Percentiles rank a stretch among this genome's conserved stretches.
These are phyloP conservation scores for Hortiboletus rubellus DNA, from an alignment of 1,284 basidiomycete species.

Conservation along the genomic window DNA sequence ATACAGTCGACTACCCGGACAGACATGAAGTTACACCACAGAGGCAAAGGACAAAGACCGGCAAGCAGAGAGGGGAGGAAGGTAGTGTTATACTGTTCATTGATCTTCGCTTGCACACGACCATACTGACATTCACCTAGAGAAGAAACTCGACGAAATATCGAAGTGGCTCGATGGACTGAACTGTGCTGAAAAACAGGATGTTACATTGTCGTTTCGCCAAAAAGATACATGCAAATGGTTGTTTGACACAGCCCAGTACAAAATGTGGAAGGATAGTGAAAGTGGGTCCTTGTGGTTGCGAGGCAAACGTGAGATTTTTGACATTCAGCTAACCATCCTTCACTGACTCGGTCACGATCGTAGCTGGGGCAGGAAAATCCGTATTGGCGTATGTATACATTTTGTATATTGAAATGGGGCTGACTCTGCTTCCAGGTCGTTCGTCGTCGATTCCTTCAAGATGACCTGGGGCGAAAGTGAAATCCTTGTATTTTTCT, in stretches of 20 bases:
- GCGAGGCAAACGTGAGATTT: slow-evolving; percentile 2
- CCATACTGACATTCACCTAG: background rate
- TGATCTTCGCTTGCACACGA: background rate
- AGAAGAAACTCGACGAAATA: background rate
- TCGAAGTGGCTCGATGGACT: slow-evolving; percentile 4
- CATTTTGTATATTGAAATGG: background rate
- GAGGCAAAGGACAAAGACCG: background rate
- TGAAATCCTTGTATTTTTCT: slow-evolving; percentile 2
- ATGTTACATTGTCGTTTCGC: background rate
- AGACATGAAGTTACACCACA: background rate
- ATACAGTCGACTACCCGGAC: background rate
- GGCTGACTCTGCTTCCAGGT: background rate
- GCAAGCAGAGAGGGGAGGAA: background rate
- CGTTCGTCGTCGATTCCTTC: slow-evolving; percentile 1
- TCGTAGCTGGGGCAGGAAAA: slow-evolving; percentile 1
- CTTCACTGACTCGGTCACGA: background rate
- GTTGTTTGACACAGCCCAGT: slow-evolving; percentile 1
- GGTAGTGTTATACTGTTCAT: background rate
- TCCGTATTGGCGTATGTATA: background rate
- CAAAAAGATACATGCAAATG: slow-evolving; percentile 2
- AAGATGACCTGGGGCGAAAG: background rate
- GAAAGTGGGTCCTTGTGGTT: background rate
- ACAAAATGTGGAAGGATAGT: background rate
- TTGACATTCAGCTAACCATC: background rate
- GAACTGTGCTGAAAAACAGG: slow-evolving; percentile 4